Conservation (phyloP, 202 grass and related monocot genomes). For the Saccharum hybrid region DNA sequence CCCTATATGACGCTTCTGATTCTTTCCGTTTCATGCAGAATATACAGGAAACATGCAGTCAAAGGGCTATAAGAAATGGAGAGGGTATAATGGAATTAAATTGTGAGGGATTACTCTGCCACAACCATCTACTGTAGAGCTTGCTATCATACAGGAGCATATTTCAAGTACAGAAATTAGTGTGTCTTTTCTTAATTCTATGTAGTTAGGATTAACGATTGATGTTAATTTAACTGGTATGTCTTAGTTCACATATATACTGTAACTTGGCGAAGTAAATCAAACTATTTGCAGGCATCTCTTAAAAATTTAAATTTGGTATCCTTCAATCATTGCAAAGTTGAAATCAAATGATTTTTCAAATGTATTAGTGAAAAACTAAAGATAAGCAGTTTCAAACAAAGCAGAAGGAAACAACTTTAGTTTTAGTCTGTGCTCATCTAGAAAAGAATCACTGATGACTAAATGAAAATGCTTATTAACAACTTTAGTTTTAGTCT, state of each 20-base stretch:
- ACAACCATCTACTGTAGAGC: not conserved
- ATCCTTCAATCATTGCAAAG: not conserved
- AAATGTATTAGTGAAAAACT: not conserved
- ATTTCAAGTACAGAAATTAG: not conserved
- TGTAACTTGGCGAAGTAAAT: not conserved
- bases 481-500: conserved; percentile 1
- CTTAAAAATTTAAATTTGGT: not conserved
- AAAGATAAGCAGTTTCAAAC: not conserved
- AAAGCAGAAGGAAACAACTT: conserved; percentile 23
- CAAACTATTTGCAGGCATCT: not conserved
- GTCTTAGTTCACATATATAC: not conserved
- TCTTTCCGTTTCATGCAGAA: not conserved
- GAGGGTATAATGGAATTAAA: not conserved
- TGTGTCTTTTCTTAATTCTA: not conserved
- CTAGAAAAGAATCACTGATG: not conserved
- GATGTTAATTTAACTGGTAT: not conserved
- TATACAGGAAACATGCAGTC: not conserved
- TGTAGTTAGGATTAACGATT: not conserved
- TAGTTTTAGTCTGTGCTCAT: not conserved
- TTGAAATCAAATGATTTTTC: not conserved
- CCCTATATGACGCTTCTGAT: not conserved
- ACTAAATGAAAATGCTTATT: conserved; percentile 6
- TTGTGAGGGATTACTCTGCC: not conserved
- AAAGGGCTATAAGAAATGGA: not conserved
- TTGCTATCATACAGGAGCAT: conserved; percentile 17